phyloP scores from a whole-genome alignment of 2,329 filamentous ascomycete genomes.

The Colletotrichum sp. region DNA sequence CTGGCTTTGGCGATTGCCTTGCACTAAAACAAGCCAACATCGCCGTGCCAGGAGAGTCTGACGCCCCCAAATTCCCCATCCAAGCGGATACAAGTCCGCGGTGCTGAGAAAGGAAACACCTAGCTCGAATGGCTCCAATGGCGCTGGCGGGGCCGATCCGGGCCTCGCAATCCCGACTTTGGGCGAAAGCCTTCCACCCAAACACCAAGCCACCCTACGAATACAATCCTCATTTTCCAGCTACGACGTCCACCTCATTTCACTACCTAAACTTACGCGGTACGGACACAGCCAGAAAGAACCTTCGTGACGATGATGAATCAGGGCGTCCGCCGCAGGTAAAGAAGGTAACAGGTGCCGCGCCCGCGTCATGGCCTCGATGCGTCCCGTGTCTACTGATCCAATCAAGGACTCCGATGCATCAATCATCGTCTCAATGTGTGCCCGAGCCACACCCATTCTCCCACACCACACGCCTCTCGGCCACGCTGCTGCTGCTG shows the following conservation, averaged over 20 bases:
- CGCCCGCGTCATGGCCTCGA: neutral
- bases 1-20: neutral
- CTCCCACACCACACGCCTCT: neutral
- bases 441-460: neutral
- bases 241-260: neutral
- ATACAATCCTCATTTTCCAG: neutral
- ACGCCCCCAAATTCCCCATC: slow-evolving; percentile 7
- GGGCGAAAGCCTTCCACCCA: neutral
- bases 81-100: neutral
- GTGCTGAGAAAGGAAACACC: neutral
- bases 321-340: neutral
- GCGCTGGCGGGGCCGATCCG: neutral
- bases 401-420: slow-evolving; percentile 7
- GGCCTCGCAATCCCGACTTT: neutral
- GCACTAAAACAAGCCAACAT: slow-evolving; percentile 4
- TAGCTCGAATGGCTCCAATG: neutral
- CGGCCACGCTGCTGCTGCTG: neutral
- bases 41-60: neutral
- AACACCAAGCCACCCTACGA: neutral
- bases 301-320: neutral
- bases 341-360: neutral
- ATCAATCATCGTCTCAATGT: neutral
- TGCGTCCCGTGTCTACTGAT: neutral
- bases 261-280: neutral
- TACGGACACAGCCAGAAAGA: neutral